Base-by-base conservation (phyloP, 2,329 filamentous ascomycete genomes). In the Hypoxylon sp. region DNA sequence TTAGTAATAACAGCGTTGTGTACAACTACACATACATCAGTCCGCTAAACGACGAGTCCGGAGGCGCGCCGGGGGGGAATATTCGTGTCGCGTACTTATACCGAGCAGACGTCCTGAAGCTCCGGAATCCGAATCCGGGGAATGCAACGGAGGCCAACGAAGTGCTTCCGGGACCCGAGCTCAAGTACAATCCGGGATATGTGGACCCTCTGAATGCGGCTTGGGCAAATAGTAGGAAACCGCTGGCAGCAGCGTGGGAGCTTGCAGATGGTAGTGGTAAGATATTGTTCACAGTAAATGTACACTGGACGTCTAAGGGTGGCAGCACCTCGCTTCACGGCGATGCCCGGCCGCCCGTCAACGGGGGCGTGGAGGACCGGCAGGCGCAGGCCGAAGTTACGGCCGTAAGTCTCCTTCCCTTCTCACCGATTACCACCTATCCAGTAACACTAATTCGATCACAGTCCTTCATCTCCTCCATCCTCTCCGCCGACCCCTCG, bases 1-100 rank as follows among this genome's bases (percentile, higher is more conserved):
- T 83, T 9, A 83, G 64, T 51, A 65, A 54, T 10, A 46, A 81
- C 39, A 85, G 85, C 24, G 81, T 86, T 1, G 73, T 77, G 46
- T 93, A 93, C 79, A 80, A 82, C 44, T 92, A 86, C 74, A 81
- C 85, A 29, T 85, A 89, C 69, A 84, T 93, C 61, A 83, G 81
- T 47, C 90, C 91, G 1, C 79, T 85, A 35, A 81, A 92, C 76
- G 83, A 86, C 77, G 73, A 84, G 68, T 90, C 92, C 70, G 91
- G 91, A 64, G 91, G 91, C 35, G 80, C 87, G 67, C 88, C 89
- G 1, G 91, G 91, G 13, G 90, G 90, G 39, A 93, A 93, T 81
- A 93, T 93, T 78, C 90, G 91, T 48, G 82, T 83, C 51, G 90
- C 90, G 0, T 93, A 92, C 79, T 83, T 93, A 10, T 93, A 92